Evolutionary conservation across 78 protist genomes (phyloP).

Genomic region (Tieghemostelium lacteum): DNA sequence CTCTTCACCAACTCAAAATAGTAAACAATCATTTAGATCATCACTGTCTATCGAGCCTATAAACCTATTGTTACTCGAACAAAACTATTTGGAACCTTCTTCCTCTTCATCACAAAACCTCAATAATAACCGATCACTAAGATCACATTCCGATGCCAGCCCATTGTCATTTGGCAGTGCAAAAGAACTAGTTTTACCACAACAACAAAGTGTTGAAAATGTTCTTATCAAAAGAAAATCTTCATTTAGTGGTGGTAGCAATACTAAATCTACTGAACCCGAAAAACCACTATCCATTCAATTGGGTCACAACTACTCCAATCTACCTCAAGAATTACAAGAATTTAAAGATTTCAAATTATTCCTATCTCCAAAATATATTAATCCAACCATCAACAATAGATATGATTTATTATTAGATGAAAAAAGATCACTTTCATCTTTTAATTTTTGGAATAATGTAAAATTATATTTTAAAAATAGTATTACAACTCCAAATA

Average conservation of each 20-base stretch:
- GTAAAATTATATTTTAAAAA: constrained; percentile 57
- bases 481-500: not conserved
- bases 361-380: constrained; percentile 20
- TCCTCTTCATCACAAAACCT: not conserved
- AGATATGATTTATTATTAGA: constrained; percentile 30
- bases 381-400: constrained; percentile 48
- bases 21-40: not conserved
- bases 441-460: constrained; percentile 64
- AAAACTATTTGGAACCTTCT: not conserved
- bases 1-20: not conserved
- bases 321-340: constrained; percentile 7
- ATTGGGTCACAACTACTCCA: not conserved
- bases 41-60: not conserved
- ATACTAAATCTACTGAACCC: not conserved
- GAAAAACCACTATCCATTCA: constrained; percentile 8
- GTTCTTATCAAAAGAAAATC: constrained; percentile 4
- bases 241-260: not conserved
- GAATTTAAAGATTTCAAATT: constrained; percentile 62
- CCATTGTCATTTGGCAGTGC: constrained; percentile 50
- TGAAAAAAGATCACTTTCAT: constrained; percentile 46
- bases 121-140: not conserved
- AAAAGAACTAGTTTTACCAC: not conserved
- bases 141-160: constrained; percentile 50
- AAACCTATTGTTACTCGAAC: not conserved
- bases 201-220: constrained; percentile 34